Evolutionary conservation across 352 stramenopile genomes (phyloP).

Genomic region (Lagenidium giganteum): DNA sequence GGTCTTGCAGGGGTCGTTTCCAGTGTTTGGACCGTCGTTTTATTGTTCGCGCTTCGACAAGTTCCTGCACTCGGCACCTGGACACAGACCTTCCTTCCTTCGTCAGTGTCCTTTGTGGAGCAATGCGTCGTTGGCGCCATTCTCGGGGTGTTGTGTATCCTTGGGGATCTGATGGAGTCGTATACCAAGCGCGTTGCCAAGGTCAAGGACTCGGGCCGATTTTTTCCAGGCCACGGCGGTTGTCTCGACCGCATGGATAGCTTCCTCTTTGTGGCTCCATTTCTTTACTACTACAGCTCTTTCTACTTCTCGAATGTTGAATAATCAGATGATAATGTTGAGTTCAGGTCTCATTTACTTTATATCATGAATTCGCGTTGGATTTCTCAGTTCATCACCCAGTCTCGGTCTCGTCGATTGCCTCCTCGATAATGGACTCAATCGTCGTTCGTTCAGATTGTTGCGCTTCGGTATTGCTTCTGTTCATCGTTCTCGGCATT

Average conservation of each 20-base stretch:
- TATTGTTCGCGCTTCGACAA: conserved; percentile 29
- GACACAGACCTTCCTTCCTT: conserved; percentile 23
- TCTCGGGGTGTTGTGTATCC: conserved; percentile 53
- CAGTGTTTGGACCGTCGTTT: conserved; percentile 40
- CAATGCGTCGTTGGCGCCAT: conserved; percentile 37
- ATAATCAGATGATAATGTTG: too few species aligned
- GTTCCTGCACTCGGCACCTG: conserved; percentile 5
- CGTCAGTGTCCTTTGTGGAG: conserved; percentile 19
- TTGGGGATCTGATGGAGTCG: conserved; percentile 65
- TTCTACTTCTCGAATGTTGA: conserved; percentile 17
- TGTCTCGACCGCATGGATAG: conserved; percentile 81
- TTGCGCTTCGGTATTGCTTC: too few species aligned
- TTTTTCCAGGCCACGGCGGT: conserved; percentile 73
- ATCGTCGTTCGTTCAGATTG: too few species aligned
- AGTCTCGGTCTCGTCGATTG: conserved; percentile 51
- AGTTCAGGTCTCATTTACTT: too few species aligned
- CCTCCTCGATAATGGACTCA: conserved; percentile 24
- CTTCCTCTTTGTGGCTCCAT: conserved; percentile 62
- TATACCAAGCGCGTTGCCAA: conserved; percentile 62
- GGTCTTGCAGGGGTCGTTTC: conserved; percentile 43
- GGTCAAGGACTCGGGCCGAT: conserved; percentile 63
- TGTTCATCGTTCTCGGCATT: conserved; percentile 5
- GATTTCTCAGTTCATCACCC: too few species aligned
- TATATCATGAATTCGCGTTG: too few species aligned
- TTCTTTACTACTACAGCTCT: conserved; percentile 49